These are phyloP conservation scores for Posidonia australis DNA, from an alignment of 106 monocot species.

Conservation along the genomic window DNA sequence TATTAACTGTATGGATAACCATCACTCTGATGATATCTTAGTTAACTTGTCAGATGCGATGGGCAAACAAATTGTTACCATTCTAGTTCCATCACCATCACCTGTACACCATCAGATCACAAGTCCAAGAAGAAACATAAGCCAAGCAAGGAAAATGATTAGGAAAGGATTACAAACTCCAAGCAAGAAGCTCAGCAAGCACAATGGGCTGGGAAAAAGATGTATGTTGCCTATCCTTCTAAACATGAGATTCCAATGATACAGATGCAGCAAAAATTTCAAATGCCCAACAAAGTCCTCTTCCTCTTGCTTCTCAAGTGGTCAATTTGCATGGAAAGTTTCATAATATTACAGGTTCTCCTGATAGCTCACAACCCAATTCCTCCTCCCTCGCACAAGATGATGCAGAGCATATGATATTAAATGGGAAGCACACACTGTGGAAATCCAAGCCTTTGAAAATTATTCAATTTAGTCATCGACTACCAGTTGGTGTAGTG, in stretches of 20 bases:
- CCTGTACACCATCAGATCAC: constrained; percentile 11
- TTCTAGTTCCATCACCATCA: constrained; percentile 53
- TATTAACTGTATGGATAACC: constrained; percentile 1
- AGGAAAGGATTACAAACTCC: background rate
- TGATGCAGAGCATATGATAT: background rate
- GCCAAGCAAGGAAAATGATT: background rate
- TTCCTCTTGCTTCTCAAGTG: background rate
- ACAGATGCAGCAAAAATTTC: background rate
- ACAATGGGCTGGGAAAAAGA: background rate
- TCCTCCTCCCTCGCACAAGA: background rate
- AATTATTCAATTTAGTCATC: background rate
- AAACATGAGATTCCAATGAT: background rate
- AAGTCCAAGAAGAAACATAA: background rate
- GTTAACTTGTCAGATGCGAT: background rate
- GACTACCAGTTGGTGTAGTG: constrained; percentile 15
- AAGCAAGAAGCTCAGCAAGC: constrained; percentile 8
- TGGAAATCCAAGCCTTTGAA: background rate
- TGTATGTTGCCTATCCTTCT: background rate
- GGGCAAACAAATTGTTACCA: too few relatives aligned
- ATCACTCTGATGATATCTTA: background rate
- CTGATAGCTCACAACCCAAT: background rate
- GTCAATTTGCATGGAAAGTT: background rate
- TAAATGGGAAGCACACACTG: background rate
- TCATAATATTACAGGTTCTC: background rate
- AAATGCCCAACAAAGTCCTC: background rate